Evolutionary conservation across 2,329 filamentous ascomycete species (phyloP), one percentile per base, ranked within the genome.

Genomic region (Xylariaceae sp.): DNA sequence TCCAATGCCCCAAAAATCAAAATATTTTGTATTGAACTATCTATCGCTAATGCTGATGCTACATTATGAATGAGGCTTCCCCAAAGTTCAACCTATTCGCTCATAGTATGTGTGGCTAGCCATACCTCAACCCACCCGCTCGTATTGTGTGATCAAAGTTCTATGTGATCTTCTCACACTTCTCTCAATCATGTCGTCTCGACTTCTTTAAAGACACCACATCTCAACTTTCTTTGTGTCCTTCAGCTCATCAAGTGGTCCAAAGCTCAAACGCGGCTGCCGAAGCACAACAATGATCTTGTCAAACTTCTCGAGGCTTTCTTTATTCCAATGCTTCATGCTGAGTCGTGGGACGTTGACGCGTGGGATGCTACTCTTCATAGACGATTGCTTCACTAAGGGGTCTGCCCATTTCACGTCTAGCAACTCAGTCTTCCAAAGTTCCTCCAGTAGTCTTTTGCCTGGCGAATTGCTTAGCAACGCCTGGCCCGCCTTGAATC

Each of bases 401-500:
- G 32, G 6, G 14, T 34, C 32, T n/a, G 32, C 32, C 6, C 6
- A 34, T 34, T 6, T 16, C 6, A 34, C 32, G 19, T 34, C 32
- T 16, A 34, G 6, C 32, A 34, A 12, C 5, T 16, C 32, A 12
- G 32, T n/a, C 8, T 29, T 16, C 5, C 14, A 12, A 34, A n/a
- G 14, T 5, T 6, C 19, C 25, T 34, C 14, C 19, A 34, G n/a
- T 5, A n/a, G 6, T 5, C 5, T n/a, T 5, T 5, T 5, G 5
- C 32, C 32, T n/a, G 32, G 32, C 6, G 32, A 34, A 16, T 34
- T 72, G 45, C 65, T 68, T 3, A 76, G 57, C 37, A 70, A 67
- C 0, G 69, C 66, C 51, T 77, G 73, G 3, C 74, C 74, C 5
- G 63, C 57, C 56, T 77, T 77, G 63, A 77, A 77, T 3, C 73